These are phyloP conservation scores for Coniferiporia weirii DNA, from an alignment of 1,284 basidiomycete species.

Conservation along the genomic window DNA sequence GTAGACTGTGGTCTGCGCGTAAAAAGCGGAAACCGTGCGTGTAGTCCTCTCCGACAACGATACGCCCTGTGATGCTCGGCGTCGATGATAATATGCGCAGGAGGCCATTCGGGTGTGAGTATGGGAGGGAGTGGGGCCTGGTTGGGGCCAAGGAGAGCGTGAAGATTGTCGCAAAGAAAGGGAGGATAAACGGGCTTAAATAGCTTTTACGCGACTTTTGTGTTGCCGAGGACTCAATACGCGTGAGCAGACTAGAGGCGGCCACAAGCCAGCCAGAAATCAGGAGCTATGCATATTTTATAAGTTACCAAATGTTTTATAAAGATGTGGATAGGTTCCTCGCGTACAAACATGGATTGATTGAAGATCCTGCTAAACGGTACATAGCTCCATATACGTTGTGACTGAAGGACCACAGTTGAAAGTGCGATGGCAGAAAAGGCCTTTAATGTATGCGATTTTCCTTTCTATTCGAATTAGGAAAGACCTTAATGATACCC, in stretches of 20 bases:
- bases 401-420: not conserved
- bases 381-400: conserved; percentile 8
- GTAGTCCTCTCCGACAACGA: conserved; percentile 17
- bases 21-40: conserved; percentile 68
- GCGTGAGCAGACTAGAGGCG: not conserved
- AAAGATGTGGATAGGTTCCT: not conserved
- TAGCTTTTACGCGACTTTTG: not conserved
- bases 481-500: not conserved
- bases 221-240: not conserved
- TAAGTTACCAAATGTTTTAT: not conserved
- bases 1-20: conserved; percentile 80
- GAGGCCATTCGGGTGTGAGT: conserved; percentile 9
- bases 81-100: conserved; percentile 18
- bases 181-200: not conserved
- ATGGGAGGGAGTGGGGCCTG: conserved; percentile 7
- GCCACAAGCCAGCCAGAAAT: conserved; percentile 2
- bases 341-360: conserved; percentile 9
- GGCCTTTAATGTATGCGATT: not conserved
- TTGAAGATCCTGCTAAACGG: conserved; percentile 6
- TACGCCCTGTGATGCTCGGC: conserved; percentile 18
- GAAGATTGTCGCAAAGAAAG: conserved; percentile 3
- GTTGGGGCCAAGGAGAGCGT: conserved; percentile 11
- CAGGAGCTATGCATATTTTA: not conserved
- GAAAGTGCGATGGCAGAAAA: conserved; percentile 3
- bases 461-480: not conserved